Evolutionary conservation across 345 rosid genomes (phyloP).

Genomic region (Sonneratia caseolaris): DNA sequence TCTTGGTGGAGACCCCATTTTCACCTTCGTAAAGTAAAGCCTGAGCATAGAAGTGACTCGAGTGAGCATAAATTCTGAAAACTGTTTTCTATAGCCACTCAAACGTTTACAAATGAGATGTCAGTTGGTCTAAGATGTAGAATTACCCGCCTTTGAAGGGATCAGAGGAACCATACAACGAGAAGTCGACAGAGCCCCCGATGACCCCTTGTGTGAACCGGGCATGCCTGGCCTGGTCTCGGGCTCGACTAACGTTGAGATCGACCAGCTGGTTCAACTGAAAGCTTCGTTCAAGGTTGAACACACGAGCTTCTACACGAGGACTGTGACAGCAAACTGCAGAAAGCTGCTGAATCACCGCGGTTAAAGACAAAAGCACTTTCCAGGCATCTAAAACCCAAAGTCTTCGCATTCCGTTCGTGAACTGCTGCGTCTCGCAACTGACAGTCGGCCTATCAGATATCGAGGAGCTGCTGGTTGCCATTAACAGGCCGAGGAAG

Average conservation of each 20-base stretch:
- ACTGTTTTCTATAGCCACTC: neutral
- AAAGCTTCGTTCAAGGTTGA: neutral
- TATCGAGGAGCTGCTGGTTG: neutral
- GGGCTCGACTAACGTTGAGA: constrained; percentile 40
- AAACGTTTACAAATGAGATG: neutral
- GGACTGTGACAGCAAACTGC: neutral
- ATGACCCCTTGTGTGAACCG: constrained; percentile 42
- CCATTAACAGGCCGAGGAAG: neutral
- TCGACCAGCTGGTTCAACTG: constrained; percentile 12
- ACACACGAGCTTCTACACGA: constrained; percentile 6
- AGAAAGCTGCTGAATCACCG: neutral
- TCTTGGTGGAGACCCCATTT: constrained; percentile 81
- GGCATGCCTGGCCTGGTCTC: constrained; percentile 57
- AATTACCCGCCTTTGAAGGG: constrained; percentile 71
- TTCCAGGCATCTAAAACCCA: neutral
- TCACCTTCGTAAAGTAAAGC: constrained; percentile 89
- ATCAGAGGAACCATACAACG: constrained; percentile 71
- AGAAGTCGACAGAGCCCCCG: constrained; percentile 50
- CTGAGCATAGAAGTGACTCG: constrained; percentile 28
- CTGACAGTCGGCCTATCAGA: neutral
- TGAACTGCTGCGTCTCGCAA: neutral
- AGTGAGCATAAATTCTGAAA: neutral
- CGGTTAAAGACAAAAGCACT: neutral
- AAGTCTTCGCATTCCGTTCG: neutral
- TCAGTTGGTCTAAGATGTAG: neutral